Conservation (phyloP, 1,284 basidiomycete species). For the Mycosarcoma maydis region DNA sequence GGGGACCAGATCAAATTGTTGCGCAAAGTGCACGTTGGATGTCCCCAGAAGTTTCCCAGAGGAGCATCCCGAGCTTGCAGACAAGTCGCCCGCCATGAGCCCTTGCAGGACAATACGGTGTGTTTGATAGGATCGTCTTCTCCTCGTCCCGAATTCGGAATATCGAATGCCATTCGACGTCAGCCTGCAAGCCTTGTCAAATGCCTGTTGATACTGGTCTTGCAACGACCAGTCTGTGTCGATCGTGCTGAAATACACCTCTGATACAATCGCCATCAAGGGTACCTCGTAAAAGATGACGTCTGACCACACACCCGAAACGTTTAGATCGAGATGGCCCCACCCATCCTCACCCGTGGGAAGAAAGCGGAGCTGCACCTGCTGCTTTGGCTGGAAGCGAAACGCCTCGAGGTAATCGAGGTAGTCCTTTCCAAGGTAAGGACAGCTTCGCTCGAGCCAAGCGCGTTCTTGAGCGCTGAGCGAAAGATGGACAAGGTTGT, state of each 20-base stretch:
- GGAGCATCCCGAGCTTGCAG: neutral
- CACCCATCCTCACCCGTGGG: constrained; percentile 67
- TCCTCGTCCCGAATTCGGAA: constrained; percentile 92
- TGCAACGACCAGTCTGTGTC: constrained; percentile 85
- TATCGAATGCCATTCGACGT: constrained; percentile 79
- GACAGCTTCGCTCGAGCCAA: constrained; percentile 78
- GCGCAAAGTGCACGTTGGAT: constrained; percentile 62
- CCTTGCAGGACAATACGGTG: constrained; percentile 83
- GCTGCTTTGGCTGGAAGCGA: constrained; percentile 79
- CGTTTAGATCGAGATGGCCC: constrained; percentile 80
- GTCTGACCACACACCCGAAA: constrained; percentile 83
- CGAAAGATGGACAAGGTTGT: constrained; percentile 76
- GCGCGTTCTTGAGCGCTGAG: constrained; percentile 75
- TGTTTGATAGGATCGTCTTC: constrained; percentile 80
- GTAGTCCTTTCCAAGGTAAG: constrained; percentile 80
- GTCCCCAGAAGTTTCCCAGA: constrained; percentile 74
- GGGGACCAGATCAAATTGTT: constrained; percentile 50
- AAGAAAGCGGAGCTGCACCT: constrained; percentile 78
- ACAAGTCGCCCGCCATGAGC: constrained; percentile 73
- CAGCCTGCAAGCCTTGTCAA: constrained; percentile 76
- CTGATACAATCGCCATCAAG: constrained; percentile 86
- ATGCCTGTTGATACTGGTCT: constrained; percentile 78
- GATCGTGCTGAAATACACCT: constrained; percentile 77
- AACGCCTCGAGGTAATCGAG: constrained; percentile 79
- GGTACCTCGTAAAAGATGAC: constrained; percentile 97